Evolutionary conservation across 176 grass and related monocot species (phyloP).

Genomic region (Triticum turgidum): DNA sequence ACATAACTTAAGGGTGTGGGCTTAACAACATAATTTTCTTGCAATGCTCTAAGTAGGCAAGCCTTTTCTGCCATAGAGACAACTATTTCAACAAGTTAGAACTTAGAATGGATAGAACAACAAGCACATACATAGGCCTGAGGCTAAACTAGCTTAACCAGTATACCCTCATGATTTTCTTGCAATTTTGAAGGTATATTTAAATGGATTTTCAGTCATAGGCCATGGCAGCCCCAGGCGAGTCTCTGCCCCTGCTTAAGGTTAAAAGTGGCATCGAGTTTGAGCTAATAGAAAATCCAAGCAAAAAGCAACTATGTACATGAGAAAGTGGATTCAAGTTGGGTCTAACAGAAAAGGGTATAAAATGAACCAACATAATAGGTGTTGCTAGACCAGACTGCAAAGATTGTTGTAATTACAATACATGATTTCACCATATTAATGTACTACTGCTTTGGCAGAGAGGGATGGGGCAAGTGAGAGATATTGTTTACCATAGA

Average conservation of each 20-base stretch:
- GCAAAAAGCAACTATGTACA: not conserved
- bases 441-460: not conserved
- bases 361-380: not conserved
- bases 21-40: not conserved
- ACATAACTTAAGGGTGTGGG: not conserved
- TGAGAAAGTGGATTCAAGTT: not conserved
- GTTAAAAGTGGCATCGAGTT: not conserved
- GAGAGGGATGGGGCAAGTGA: not conserved
- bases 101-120: not conserved
- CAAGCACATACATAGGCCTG: not conserved
- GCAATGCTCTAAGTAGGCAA: not conserved
- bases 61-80: not conserved
- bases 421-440: not conserved
- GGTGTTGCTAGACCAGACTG: not conserved
- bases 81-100: not conserved
- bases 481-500: slow-evolving; percentile 25
- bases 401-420: not conserved
- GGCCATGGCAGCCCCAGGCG: not conserved
- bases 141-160: not conserved
- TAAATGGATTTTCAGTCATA: not conserved
- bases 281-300: not conserved
- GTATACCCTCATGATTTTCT: not conserved
- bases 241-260: not conserved
- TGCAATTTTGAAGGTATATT: not conserved
- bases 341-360: not conserved